Conservation (phyloP, 805 yeast species). For the Gaillardinia entomophila region DNA sequence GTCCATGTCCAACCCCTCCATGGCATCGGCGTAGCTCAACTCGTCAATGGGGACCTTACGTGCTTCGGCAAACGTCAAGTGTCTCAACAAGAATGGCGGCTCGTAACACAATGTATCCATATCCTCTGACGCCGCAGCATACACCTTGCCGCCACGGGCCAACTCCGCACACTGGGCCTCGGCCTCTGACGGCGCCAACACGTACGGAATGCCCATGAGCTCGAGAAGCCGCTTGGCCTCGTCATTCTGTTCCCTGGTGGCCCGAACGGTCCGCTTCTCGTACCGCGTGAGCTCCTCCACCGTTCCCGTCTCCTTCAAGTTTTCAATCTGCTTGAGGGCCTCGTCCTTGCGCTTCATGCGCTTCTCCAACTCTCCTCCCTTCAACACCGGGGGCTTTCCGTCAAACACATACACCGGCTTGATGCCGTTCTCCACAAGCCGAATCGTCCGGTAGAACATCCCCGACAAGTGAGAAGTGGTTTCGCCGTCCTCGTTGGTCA, state of each 20-base stretch:
- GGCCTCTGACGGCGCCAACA: constrained; percentile 96
- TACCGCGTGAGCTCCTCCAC: constrained; percentile 68
- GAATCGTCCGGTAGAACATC: constrained; percentile 86
- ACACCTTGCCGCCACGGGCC: constrained; percentile 85
- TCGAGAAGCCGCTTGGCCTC: constrained; percentile 79
- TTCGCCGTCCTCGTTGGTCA: constrained; percentile 84
- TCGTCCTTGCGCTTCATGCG: constrained; percentile 76
- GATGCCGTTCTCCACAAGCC: constrained; percentile 87
- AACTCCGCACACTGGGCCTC: constrained; percentile 97
- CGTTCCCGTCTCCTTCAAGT: constrained; percentile 73
- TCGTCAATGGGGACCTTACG: constrained; percentile 90
- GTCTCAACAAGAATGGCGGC: constrained; percentile 78
- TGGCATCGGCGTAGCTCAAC: constrained; percentile 57
- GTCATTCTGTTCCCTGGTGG: constrained; percentile 84
- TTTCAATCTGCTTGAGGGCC: constrained; percentile 71
- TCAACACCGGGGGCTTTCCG: constrained; percentile 94
- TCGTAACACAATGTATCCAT: constrained; percentile 96
- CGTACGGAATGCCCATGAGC: constrained; percentile 93
- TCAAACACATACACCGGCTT: constrained; percentile 97
- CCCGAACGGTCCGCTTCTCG: constrained; percentile 86
- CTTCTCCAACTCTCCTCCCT: constrained; percentile 88
- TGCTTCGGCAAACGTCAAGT: constrained; percentile 90
- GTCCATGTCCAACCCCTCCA: constrained; percentile 74
- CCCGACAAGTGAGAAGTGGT: constrained; percentile 94
- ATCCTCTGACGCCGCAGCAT: constrained; percentile 97